Evolutionary conservation across 257 asterid genomes (phyloP).

Genomic region (Anisodus tanguticus): DNA sequence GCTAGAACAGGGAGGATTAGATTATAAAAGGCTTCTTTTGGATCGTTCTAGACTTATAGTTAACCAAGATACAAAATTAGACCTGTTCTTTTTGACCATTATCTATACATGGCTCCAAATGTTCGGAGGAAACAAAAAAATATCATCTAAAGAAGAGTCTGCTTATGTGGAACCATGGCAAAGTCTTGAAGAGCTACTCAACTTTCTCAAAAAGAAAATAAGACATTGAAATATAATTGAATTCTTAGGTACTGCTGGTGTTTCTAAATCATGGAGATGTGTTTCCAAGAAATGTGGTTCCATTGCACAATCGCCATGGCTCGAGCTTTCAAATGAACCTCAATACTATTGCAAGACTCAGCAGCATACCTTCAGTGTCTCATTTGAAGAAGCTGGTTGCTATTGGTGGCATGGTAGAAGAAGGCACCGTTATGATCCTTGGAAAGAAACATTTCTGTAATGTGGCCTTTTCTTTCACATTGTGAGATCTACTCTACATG

Average conservation of each 20-base stretch:
- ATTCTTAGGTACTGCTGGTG: conserved; percentile 25
- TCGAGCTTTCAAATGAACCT: conserved; percentile 28
- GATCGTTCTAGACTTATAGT: background rate
- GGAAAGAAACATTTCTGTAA: too few relatives aligned
- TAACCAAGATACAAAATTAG: background rate
- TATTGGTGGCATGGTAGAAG: background rate
- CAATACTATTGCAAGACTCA: background rate
- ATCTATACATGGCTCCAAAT: conserved; percentile 23
- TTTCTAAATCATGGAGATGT: conserved; percentile 25
- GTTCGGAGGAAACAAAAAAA: background rate
- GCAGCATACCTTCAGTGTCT: conserved; percentile 25
- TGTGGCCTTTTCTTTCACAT: too few relatives aligned
- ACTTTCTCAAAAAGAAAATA: conserved; percentile 2
- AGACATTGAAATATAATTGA: background rate
- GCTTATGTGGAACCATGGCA: conserved; percentile 5
- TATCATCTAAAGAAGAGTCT: background rate
- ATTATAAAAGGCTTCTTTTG: background rate
- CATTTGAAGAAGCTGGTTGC: conserved; percentile 20
- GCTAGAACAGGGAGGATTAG: background rate
- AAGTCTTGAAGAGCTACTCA: conserved; percentile 26
- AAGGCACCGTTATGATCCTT: background rate
- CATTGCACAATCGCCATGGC: conserved; percentile 21
- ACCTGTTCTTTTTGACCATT: background rate
- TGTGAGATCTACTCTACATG: too few relatives aligned
- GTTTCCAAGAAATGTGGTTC: conserved; percentile 31